Conservation (phyloP, 2,329 filamentous ascomycete species). For the Bipolaris gigantea region DNA sequence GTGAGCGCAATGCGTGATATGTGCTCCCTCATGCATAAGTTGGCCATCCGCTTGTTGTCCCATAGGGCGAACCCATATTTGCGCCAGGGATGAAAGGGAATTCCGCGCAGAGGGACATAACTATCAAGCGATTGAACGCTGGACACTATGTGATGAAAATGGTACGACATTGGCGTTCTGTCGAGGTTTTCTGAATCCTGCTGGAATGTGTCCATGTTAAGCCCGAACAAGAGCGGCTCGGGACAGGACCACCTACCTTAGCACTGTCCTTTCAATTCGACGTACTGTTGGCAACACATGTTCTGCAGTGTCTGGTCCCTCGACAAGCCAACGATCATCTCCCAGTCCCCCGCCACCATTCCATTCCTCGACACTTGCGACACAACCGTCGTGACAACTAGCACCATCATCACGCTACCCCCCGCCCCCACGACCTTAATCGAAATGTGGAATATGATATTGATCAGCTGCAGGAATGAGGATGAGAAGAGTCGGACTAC, state of each 20-base stretch:
- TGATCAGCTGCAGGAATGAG: too few species aligned
- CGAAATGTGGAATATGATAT: too few species aligned
- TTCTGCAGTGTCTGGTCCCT: conserved; percentile 2
- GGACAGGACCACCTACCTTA: neutral
- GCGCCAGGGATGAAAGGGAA: conserved; percentile 6
- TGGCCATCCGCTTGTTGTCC: conserved; percentile 13
- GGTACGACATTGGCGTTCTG: neutral
- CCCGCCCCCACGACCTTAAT: too few species aligned
- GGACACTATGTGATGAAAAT: conserved; percentile 1
- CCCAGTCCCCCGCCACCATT: neutral
- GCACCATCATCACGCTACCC: too few species aligned
- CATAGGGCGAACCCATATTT: conserved; percentile 15
- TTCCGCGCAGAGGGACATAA: neutral
- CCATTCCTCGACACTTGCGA: too few species aligned
- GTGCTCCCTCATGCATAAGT: conserved; percentile 12
- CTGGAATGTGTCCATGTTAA: conserved; percentile 7
- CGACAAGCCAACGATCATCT: conserved; percentile 7
- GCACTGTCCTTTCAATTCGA: neutral
- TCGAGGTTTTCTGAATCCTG: conserved; percentile 9
- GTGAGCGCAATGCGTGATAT: neutral
- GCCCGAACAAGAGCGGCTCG: conserved; percentile 3
- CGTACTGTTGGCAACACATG: neutral
- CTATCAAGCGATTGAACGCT: conserved; percentile 4
- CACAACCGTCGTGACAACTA: too few species aligned
- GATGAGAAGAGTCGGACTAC: too few species aligned